A percentile compares a stretch with the other conserved stretches of the same genome.
phyloP scores from a whole-genome alignment of 805 yeast genomes.

The Metschnikowia matae region DNA sequence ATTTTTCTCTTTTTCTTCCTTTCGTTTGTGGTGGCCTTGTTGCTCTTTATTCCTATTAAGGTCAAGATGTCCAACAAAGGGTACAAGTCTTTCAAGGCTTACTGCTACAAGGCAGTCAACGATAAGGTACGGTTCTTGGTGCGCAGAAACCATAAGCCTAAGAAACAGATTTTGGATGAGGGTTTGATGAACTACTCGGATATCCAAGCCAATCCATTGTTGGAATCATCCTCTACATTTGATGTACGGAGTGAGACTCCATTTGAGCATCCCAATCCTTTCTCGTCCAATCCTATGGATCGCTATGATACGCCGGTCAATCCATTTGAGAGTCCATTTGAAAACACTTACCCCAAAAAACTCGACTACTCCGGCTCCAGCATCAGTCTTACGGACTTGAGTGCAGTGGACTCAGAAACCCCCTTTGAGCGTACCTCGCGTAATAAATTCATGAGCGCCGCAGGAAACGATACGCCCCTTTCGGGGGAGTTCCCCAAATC shows the following conservation, averaged over 20 bases:
- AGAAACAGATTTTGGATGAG: conserved; percentile 28
- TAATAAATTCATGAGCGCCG: not conserved
- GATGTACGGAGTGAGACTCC: conserved; percentile 3
- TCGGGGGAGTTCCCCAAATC: not conserved
- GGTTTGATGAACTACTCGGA: conserved; percentile 25
- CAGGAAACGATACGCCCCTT: not conserved
- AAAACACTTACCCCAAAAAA: not conserved
- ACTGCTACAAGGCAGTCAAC: conserved; percentile 58
- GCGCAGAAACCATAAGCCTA: conserved; percentile 35
- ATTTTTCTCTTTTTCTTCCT: conserved; percentile 70
- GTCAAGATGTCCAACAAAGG: conserved; percentile 37
- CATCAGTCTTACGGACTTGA: conserved; percentile 1
- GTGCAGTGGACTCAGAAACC: conserved; percentile 7
- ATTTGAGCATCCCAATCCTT: not conserved
- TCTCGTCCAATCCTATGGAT: conserved; percentile 1
- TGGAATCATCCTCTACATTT: conserved; percentile 16
- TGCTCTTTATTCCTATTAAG: conserved; percentile 49
- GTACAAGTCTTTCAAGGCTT: conserved; percentile 50
- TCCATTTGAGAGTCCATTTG: not conserved
- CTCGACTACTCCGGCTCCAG: conserved; percentile 1
- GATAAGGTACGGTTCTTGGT: conserved; percentile 53
- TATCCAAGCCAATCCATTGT: conserved; percentile 26
- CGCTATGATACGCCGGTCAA: not conserved
- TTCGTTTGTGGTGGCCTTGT: conserved; percentile 50
- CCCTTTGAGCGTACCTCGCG: conserved; percentile 6